Base-by-base conservation (phyloP, 768 basidiomycete genomes). In the Podaxis rugospora region DNA sequence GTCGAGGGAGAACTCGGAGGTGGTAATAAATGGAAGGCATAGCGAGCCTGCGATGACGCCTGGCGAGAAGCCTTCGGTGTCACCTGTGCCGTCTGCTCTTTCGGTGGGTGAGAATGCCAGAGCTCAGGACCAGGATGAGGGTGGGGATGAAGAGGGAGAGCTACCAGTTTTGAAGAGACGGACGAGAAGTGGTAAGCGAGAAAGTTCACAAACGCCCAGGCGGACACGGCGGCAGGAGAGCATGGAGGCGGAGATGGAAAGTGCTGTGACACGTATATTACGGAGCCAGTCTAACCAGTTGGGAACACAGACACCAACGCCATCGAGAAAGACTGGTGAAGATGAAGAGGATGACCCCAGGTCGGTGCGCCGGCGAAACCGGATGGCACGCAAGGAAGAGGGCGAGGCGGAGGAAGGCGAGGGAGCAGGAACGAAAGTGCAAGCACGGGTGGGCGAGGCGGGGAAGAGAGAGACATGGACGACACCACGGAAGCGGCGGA, bases 61-160 rank as follows among this genome's bases (percentile, higher is more conserved):
- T 42, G 37, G 36, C 14, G 63, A 44, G 39, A 27, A 59, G 36
- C 21, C 44, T 14, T 53, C 58, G 28, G 10, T 36, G 16, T 47
- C 52, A 4, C 23, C 50, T 14, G 39, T 10, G 11, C 42, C 57
- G 46, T 58, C 60, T 59, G 14, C n/a, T 7, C 42, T n/a, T 44
- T 16, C 5, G 1, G 42, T 44, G 16, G 42, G 42, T 44, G 32
- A 7, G 42, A n/a, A 44, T 9, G 42, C 5, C 5, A 28, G 55
- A 1, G 32, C 32, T 32, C 32, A 53, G 35, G 23, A 44, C 11
- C 42, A 55, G 44, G 51, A 54, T n/a, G 63, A 69, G 57, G 62
- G 65, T 58, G 65, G 68, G 63, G 65, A 62, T n/a, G 66, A 68
- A 44, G 61, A 64, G 18, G 64, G 68, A 14, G 66, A 57, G 51